A percentile compares a stretch with the other conserved stretches of the same genome.
phyloP scores from a whole-genome alignment of 164 flowering plant species.

The Magnolia sinica region DNA sequence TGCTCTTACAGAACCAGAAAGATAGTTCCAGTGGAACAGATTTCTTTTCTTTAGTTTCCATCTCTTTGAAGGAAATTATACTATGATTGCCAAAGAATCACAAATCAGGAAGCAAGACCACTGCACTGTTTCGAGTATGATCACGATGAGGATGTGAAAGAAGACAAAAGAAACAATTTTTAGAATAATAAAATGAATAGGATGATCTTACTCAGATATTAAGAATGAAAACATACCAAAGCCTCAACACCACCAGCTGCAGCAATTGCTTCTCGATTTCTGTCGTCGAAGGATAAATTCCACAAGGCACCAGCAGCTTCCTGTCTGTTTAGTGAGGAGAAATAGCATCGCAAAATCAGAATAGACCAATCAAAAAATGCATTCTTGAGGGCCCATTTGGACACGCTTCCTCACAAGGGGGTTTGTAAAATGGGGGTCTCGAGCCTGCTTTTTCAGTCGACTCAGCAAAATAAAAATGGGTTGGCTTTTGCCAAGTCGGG shows the following conservation, averaged over 20 bases:
- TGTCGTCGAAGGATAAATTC: constrained; percentile 97
- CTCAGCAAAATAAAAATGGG: no score
- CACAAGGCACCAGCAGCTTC: constrained; percentile 99
- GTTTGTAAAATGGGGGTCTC: no score
- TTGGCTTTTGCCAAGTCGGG: no score
- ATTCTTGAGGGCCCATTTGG: background rate
- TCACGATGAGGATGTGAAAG: background rate
- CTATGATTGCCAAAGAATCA: background rate
- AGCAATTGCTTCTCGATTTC: constrained; percentile 97
- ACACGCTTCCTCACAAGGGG: no score
- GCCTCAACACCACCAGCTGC: constrained; percentile 97
- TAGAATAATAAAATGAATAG: background rate
- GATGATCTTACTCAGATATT: background rate
- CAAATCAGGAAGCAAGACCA: background rate
- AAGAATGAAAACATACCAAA: constrained; percentile 48
- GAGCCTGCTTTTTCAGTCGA: no score
- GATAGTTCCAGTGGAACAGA: no score
- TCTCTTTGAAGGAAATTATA: background rate
- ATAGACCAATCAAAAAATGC: background rate
- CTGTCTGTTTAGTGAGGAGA: constrained; percentile 51
- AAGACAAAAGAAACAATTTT: background rate
- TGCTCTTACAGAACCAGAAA: no score
- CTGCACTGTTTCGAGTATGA: background rate
- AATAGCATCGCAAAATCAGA: background rate
- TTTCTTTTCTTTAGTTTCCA: no score